These are phyloP conservation scores for Cyberlindnera mississippiensis DNA, from an alignment of 805 yeast species.

Conservation along the genomic window DNA sequence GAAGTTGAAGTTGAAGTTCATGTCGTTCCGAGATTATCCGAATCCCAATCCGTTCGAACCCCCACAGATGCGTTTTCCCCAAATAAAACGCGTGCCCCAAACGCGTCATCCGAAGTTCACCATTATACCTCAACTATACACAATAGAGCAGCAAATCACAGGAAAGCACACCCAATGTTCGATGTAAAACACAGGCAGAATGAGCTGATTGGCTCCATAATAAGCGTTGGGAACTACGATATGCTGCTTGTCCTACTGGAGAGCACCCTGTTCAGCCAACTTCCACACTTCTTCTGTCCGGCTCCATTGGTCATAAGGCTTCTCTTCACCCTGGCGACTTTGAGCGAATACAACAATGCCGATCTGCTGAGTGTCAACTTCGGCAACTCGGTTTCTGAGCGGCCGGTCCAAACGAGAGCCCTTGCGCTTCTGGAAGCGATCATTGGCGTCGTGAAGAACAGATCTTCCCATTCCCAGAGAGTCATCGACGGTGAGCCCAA, in stretches of 20 bases:
- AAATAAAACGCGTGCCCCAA: too few relatives aligned
- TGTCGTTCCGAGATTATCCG: too few relatives aligned
- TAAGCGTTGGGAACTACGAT: slow-evolving; percentile 32
- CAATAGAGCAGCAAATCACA: not conserved
- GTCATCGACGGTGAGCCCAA: not conserved
- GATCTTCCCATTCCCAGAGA: slow-evolving; percentile 1
- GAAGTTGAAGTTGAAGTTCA: too few relatives aligned
- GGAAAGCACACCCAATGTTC: not conserved
- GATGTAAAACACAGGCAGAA: slow-evolving; percentile 8
- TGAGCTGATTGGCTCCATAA: slow-evolving; percentile 20
- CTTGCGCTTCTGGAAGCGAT: slow-evolving; percentile 28
- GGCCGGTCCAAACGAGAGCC: slow-evolving; percentile 32
- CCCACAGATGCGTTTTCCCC: too few relatives aligned
- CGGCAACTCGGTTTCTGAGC: slow-evolving; percentile 25
- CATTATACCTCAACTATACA: too few relatives aligned
- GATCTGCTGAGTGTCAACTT: slow-evolving; percentile 25
- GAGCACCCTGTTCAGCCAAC: slow-evolving; percentile 20
- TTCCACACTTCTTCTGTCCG: slow-evolving; percentile 30
- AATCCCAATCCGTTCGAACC: too few relatives aligned
- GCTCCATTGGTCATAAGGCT: slow-evolving; percentile 31
- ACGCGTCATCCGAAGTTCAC: too few relatives aligned
- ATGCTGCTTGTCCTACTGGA: slow-evolving; percentile 35
- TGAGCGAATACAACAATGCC: slow-evolving; percentile 27
- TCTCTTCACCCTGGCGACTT: slow-evolving; percentile 35
- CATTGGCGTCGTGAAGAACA: slow-evolving; percentile 12